A percentile compares a stretch with the other conserved stretches of the same genome.
Evolutionary conservation across 2,329 filamentous ascomycete genomes (phyloP).

Genomic region (Ascomycota sp.): DNA sequence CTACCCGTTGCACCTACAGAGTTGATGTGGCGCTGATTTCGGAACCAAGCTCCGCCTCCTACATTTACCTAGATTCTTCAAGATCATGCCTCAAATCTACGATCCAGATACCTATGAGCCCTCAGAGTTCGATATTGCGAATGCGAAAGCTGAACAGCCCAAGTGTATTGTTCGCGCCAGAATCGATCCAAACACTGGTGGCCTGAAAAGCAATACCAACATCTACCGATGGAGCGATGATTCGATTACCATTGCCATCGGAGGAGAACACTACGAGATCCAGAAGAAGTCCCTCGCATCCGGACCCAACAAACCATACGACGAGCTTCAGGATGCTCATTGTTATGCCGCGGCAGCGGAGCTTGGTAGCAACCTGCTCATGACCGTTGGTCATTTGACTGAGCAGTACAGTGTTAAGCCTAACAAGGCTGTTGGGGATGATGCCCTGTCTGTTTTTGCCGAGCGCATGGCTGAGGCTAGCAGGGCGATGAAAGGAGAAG

Average conservation of each 20-base stretch:
- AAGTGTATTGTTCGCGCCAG: slow-evolving; percentile 50
- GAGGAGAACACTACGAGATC: slow-evolving; percentile 57
- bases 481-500: slow-evolving; percentile 31
- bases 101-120: slow-evolving; percentile 45
- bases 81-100: slow-evolving; percentile 47
- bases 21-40: slow-evolving; percentile 26
- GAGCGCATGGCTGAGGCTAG: slow-evolving; percentile 45
- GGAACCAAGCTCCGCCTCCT: too few species aligned
- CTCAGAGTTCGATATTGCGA: slow-evolving; percentile 29
- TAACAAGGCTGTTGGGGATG: slow-evolving; percentile 47
- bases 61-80: slow-evolving; percentile 53
- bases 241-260: slow-evolving; percentile 54
- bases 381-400: slow-evolving; percentile 57
- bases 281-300: slow-evolving; percentile 50
- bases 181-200: slow-evolving; percentile 41
- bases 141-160: slow-evolving; percentile 32
- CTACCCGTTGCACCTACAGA: too few species aligned
- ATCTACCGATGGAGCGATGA: slow-evolving; percentile 65
- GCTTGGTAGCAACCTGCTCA: slow-evolving; percentile 43
- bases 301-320: slow-evolving; percentile 35
- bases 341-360: slow-evolving; percentile 59
- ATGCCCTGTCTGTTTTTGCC: slow-evolving; percentile 48
- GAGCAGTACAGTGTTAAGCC: slow-evolving; percentile 51
- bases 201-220: slow-evolving; percentile 55
- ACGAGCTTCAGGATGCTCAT: slow-evolving; percentile 49